Evolutionary conservation across 139 green algal genomes (phyloP).

Genomic region (Coccomyxa sp.): DNA sequence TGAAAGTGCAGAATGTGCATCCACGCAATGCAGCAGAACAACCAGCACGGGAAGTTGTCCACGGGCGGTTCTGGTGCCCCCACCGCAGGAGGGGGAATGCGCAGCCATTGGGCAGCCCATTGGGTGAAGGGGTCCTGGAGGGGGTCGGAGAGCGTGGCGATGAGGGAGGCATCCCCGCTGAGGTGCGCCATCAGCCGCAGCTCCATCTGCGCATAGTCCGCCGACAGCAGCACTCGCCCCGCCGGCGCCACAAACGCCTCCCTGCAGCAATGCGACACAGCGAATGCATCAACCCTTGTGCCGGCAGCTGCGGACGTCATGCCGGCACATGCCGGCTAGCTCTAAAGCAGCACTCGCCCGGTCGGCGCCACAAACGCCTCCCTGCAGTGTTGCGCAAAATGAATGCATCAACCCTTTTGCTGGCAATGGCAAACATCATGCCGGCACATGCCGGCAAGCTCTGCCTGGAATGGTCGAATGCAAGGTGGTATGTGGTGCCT

Average conservation of each 20-base stretch:
- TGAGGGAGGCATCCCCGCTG: constrained; percentile 52
- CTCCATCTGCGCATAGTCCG: constrained; percentile 88
- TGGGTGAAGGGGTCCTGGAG: constrained; percentile 70
- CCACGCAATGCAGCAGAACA: too few species aligned
- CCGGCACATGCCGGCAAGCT: too few species aligned
- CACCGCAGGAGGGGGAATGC: not conserved
- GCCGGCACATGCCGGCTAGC: too few species aligned
- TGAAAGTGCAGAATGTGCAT: too few species aligned
- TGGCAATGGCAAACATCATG: not conserved
- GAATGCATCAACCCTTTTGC: not conserved
- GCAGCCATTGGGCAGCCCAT: constrained; percentile 65
- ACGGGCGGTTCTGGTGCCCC: too few species aligned
- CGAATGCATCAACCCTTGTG: not conserved
- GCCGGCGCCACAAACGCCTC: constrained; percentile 32
- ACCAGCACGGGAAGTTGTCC: too few species aligned
- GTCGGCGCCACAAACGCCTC: constrained; percentile 31
- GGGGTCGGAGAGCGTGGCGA: constrained; percentile 37
- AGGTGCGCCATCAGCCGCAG: constrained; percentile 90
- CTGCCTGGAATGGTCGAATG: too few species aligned
- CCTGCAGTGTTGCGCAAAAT: constrained; percentile 5
- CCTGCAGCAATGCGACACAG: constrained; percentile 1
- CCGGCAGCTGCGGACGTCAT: not conserved
- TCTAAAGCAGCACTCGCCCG: constrained; percentile 31
- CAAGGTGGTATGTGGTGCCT: too few species aligned
- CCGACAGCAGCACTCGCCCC: constrained; percentile 36